A percentile compares a stretch with the other conserved stretches of the same genome.
These are phyloP conservation scores for Tremella yokohamensis DNA, from an alignment of 768 basidiomycete genomes.

Conservation along the genomic window DNA sequence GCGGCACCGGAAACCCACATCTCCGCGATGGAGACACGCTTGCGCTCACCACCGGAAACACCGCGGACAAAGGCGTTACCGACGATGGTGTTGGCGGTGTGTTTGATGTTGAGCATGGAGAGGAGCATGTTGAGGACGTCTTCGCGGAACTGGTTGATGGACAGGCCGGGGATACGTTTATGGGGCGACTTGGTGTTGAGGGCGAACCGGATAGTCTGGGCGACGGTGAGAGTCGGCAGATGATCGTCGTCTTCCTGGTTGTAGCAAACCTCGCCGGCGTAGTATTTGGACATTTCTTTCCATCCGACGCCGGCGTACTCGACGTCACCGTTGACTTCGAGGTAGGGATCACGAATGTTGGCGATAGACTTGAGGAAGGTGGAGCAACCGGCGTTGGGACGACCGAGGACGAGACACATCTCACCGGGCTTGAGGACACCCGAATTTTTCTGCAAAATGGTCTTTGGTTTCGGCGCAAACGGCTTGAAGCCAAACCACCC, in stretches of 20 bases:
- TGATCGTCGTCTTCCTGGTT: slow-evolving; percentile 79
- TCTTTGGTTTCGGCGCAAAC: slow-evolving; percentile 56
- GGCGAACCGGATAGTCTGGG: slow-evolving; percentile 59
- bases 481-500: slow-evolving; percentile 59
- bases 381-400: slow-evolving; percentile 79
- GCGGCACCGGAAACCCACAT: slow-evolving; percentile 50
- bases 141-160: slow-evolving; percentile 53
- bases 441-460: slow-evolving; percentile 58
- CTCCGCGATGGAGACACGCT: slow-evolving; percentile 55
- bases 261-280: slow-evolving; percentile 56
- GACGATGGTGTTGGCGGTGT: slow-evolving; percentile 53
- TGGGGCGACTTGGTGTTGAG: slow-evolving; percentile 63
- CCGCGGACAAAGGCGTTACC: slow-evolving; percentile 53
- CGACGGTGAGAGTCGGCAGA: slow-evolving; percentile 66
- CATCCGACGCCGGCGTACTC: slow-evolving; percentile 72
- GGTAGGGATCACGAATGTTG: slow-evolving; percentile 68
- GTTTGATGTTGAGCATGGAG: slow-evolving; percentile 59
- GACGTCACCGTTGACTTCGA: slow-evolving; percentile 66
- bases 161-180: slow-evolving; percentile 56
- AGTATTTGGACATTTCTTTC: slow-evolving; percentile 61
- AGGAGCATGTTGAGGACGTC: slow-evolving; percentile 54
- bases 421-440: slow-evolving; percentile 63
- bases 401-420: slow-evolving; percentile 72
- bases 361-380: slow-evolving; percentile 78
- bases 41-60: slow-evolving; percentile 55